Percentiles rank a stretch among this genome's conserved stretches.
Conservation (phyloP, 2,329 filamentous ascomycete species). For the Ophiostoma triangulosporum region DNA sequence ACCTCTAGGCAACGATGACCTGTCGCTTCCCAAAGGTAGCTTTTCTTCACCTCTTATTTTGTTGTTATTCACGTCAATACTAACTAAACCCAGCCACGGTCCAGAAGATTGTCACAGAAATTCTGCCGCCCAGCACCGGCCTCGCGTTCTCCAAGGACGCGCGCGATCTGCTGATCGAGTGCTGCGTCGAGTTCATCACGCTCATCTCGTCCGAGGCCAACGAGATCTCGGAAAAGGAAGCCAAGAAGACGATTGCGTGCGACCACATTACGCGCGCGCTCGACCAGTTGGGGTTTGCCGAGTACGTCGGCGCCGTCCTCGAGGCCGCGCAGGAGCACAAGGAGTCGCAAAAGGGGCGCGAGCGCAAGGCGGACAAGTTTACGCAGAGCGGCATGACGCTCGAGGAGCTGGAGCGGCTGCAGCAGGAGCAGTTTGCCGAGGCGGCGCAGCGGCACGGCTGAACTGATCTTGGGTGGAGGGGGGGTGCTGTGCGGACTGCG, state of each 20-base stretch:
- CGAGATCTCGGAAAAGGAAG: slow-evolving; percentile 96
- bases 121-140: slow-evolving; percentile 61
- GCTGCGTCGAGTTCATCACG: slow-evolving; percentile 98
- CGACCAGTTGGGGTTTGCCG: slow-evolving; percentile 79
- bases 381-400: slow-evolving; percentile 86
- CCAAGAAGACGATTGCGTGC: slow-evolving; percentile 97
- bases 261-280: slow-evolving; percentile 95
- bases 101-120: slow-evolving; percentile 87
- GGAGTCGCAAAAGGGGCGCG: slow-evolving; percentile 80
- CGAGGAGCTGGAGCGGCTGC: slow-evolving; percentile 76
- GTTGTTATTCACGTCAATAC: neutral
- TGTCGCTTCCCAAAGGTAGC: slow-evolving; percentile 51
- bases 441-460: slow-evolving; percentile 59
- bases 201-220: slow-evolving; percentile 97
- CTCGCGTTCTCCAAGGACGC: slow-evolving; percentile 90
- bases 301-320: slow-evolving; percentile 79
- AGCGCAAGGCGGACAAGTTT: slow-evolving; percentile 96
- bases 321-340: slow-evolving; percentile 86
- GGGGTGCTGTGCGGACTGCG: too few species aligned
- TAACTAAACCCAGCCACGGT: slow-evolving; percentile 47
- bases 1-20: slow-evolving; percentile 36
- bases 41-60: neutral
- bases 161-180: slow-evolving; percentile 89
- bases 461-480: slow-evolving; percentile 1
- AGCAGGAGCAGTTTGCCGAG: slow-evolving; percentile 81